Conservation (phyloP, 1,284 basidiomycete genomes). For the Cutaneotrichosporon sp. region DNA sequence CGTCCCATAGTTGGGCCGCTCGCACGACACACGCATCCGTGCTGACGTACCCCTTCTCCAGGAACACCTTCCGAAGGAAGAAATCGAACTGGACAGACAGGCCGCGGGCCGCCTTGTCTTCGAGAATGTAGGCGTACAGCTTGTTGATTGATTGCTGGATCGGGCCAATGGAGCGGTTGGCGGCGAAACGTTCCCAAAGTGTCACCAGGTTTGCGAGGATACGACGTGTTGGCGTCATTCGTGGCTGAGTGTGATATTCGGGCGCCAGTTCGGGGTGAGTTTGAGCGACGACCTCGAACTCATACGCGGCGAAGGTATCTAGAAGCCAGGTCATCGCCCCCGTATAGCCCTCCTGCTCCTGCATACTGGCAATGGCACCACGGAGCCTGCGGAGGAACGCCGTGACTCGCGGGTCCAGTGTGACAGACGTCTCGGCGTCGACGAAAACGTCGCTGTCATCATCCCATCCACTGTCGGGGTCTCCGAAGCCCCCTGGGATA, state of each 20-base stretch:
- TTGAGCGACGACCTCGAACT: conserved; percentile 9
- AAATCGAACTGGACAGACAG: conserved; percentile 14
- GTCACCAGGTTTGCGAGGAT: conserved; percentile 17
- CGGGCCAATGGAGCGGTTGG: conserved; percentile 6
- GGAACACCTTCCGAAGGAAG: conserved; percentile 12
- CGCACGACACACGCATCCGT: conserved; percentile 4
- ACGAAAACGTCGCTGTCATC: not conserved
- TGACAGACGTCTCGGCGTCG: not conserved
- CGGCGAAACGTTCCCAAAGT: conserved; percentile 20
- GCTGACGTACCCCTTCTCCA: conserved; percentile 14
- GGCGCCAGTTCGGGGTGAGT: not conserved
- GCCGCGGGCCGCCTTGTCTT: not conserved
- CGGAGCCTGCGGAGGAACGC: conserved; percentile 8
- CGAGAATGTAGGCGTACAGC: conserved; percentile 15
- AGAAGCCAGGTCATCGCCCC: conserved; percentile 23
- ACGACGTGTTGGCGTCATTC: conserved; percentile 9
- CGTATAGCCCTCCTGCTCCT: conserved; percentile 14
- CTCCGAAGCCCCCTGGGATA: not conserved
- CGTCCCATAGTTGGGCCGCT: conserved; percentile 10
- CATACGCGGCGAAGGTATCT: conserved; percentile 22
- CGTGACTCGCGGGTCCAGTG: not conserved
- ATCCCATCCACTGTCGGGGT: not conserved
- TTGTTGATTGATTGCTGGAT: conserved; percentile 18
- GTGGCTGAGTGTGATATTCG: not conserved
- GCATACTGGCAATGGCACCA: conserved; percentile 12